Evolutionary conservation across 2,329 filamentous ascomycete genomes (phyloP).

Genomic region (Penicillium sp.): DNA sequence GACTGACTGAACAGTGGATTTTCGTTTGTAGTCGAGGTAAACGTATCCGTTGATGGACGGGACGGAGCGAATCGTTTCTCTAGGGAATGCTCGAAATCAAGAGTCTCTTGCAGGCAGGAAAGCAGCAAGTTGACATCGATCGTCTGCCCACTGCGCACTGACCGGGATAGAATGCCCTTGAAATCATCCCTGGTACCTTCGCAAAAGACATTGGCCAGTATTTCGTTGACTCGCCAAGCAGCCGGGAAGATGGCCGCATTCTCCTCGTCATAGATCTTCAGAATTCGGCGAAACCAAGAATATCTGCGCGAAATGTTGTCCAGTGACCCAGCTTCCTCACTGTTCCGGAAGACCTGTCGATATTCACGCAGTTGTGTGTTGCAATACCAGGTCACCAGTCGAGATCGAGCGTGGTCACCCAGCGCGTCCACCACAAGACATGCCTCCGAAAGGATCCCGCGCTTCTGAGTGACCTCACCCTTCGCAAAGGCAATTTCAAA

Average conservation of each 20-base stretch:
- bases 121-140: slow-evolving; percentile 86
- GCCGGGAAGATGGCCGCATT: slow-evolving; percentile 81
- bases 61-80: slow-evolving; percentile 71
- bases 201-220: slow-evolving; percentile 84
- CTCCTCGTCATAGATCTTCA: slow-evolving; percentile 93
- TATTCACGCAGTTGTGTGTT: slow-evolving; percentile 96
- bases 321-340: slow-evolving; percentile 89
- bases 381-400: slow-evolving; percentile 93
- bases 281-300: slow-evolving; percentile 91
- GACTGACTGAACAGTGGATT: slow-evolving; percentile 76
- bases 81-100: slow-evolving; percentile 91
- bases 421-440: slow-evolving; percentile 93
- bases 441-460: slow-evolving; percentile 70
- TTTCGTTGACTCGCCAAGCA: slow-evolving; percentile 84
- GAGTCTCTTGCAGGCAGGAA: slow-evolving; percentile 85
- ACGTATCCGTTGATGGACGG: slow-evolving; percentile 79
- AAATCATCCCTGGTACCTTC: slow-evolving; percentile 95
- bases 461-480: slow-evolving; percentile 66
- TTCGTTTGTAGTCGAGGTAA: slow-evolving; percentile 68
- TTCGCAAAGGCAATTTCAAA: slow-evolving; percentile 94
- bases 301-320: slow-evolving; percentile 96
- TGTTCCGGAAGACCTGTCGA: slow-evolving; percentile 88
- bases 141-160: slow-evolving; percentile 72
- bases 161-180: slow-evolving; percentile 82
- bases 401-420: slow-evolving; percentile 74